Percentiles rank a stretch among this genome's conserved stretches.
Conservation (phyloP, 2,329 filamentous ascomycete genomes). For the Trichophaea hybrida region DNA sequence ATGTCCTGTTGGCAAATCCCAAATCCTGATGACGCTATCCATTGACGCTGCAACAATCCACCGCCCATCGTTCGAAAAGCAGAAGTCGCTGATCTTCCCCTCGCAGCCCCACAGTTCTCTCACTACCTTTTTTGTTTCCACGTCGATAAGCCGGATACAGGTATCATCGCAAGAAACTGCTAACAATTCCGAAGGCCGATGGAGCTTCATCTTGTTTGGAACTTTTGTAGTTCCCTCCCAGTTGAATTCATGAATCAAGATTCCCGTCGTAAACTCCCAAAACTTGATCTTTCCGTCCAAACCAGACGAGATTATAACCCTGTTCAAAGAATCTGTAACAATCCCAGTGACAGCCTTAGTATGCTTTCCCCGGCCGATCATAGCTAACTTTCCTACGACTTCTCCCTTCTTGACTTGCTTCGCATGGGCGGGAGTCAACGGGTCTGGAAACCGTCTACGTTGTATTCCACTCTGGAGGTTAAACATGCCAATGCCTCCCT, state of each 20-base stretch:
- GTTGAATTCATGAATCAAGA: constrained; percentile 63
- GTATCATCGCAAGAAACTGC: constrained; percentile 81
- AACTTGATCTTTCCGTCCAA: constrained; percentile 91
- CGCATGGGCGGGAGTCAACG: constrained; percentile 59
- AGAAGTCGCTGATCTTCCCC: constrained; percentile 58
- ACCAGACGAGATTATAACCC: constrained; percentile 68
- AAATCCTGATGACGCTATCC: constrained; percentile 67
- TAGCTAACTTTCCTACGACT: constrained; percentile 9
- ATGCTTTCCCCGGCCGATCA: constrained; percentile 52
- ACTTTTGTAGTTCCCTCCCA: constrained; percentile 68
- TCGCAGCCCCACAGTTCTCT: constrained; percentile 80
- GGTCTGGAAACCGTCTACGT: constrained; percentile 73
- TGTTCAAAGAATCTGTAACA: constrained; percentile 78
- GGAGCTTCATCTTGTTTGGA: constrained; percentile 57
- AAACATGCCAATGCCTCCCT: constrained; percentile 81
- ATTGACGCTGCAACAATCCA: constrained; percentile 85
- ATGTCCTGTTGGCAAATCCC: constrained; percentile 92
- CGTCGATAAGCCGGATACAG: constrained; percentile 75
- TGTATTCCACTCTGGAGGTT: constrained; percentile 88
- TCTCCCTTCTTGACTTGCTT: constrained; percentile 48
- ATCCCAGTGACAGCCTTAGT: constrained; percentile 71
- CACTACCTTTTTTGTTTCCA: constrained; percentile 78
- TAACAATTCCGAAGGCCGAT: constrained; percentile 67
- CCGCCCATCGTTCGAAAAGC: constrained; percentile 78
- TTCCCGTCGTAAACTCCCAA: constrained; percentile 84